A percentile compares a stretch with the other conserved stretches of the same genome.
These are phyloP conservation scores for Cryomyces antarcticus DNA, from an alignment of 495 filamentous ascomycete species.

Conservation along the genomic window DNA sequence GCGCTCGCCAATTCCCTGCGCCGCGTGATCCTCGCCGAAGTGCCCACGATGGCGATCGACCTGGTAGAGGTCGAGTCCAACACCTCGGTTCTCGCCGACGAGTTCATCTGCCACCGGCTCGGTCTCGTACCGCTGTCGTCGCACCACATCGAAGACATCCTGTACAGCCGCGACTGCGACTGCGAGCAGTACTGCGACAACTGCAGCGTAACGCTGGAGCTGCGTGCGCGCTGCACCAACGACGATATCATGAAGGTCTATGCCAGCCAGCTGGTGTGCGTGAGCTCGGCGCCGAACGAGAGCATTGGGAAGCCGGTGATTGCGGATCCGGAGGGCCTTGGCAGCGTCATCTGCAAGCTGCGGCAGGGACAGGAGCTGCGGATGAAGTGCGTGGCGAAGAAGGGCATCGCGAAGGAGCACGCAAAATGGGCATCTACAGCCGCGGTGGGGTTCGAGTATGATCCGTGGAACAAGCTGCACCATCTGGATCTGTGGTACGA, in stretches of 20 bases:
- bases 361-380: constrained; percentile 72
- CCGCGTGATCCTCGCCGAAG: constrained; percentile 79
- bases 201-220: constrained; percentile 63
- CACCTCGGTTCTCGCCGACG: constrained; percentile 85
- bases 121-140: constrained; percentile 79
- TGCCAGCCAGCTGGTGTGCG: constrained; percentile 62
- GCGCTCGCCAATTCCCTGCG: constrained; percentile 89
- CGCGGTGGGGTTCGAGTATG: constrained; percentile 93
- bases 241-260: constrained; percentile 79
- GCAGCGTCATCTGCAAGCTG: constrained; percentile 71
- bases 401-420: constrained; percentile 97
- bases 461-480: constrained; percentile 79
- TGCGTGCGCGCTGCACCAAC: constrained; percentile 64
- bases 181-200: constrained; percentile 83
- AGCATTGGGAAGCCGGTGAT: constrained; percentile 75
- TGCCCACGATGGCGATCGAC: constrained; percentile 89
- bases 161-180: constrained; percentile 87
- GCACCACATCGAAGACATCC: constrained; percentile 61
- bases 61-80: constrained; percentile 83
- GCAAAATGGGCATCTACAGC: constrained; percentile 88
- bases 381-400: constrained; percentile 84
- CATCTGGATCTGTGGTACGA: constrained; percentile 93
- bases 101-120: constrained; percentile 84
- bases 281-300: constrained; percentile 38
- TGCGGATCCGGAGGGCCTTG: constrained; percentile 55